Base-by-base conservation (phyloP, 2,329 filamentous ascomycete genomes). In the Fusarium veterinarium region DNA sequence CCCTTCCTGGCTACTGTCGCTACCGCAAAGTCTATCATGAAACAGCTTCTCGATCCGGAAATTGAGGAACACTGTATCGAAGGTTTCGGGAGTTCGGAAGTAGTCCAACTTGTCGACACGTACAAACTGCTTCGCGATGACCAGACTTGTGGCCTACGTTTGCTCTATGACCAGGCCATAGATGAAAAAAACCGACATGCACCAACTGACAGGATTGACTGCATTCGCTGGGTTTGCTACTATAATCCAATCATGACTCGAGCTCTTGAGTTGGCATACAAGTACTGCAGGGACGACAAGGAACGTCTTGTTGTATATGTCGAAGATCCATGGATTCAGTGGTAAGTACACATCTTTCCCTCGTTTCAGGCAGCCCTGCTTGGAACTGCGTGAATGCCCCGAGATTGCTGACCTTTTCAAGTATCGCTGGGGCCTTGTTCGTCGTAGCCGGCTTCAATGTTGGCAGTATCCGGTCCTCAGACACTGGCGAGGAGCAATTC, bases 311-410 rank as follows among this genome's bases (percentile, higher is more conserved):
- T 59, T 3, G 16, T 33, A 2, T 59, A 40, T 28, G 56, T 48
- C 3, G 33, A 59, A 20, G 42, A 46, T 33, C 31, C 31, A 0
- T 59, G 42, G 56, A 59, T 48, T 33, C 56, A 59, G 23, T 38
- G 25, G 42, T 25, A 48, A 31, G 55, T 30, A 14, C 8, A 16
- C 17, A 16, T n/a, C 3, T 7, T 14, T 30, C 13, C 0, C 19
- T 14, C 7, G 5, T 14, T 30, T 7, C 12, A 0, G 16, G 44
- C 8, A 30, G 5, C 1, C 28, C 0, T 46, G 19, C 12, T 30
- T 31, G 30, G 30, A 31, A 31, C 30, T 31, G 10, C 30, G 30
- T 11, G 30, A 16, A 16, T 35, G 2, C 16, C 17, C 13, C 16
- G 9, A 37, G 35, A 17, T 37, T 37, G 16, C 16, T 37, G 16